phyloP scores from a whole-genome alignment of 2,329 filamentous ascomycete genomes.

The Fonsecaea erecta region DNA sequence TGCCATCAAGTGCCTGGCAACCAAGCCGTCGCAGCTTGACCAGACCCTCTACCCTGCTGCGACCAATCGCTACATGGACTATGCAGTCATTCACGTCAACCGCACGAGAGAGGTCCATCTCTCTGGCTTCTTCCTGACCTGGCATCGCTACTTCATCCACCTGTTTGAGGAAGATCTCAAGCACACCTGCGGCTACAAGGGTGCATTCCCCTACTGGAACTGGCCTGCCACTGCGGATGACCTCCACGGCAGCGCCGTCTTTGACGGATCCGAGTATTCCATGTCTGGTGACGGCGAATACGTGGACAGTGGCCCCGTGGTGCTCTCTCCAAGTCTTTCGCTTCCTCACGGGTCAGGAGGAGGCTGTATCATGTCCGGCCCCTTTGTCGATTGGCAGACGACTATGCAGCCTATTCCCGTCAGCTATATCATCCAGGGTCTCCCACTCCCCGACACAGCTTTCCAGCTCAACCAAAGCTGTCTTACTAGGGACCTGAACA shows the following conservation, averaged over 20 bases:
- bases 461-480: conserved; percentile 36
- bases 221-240: conserved; percentile 44
- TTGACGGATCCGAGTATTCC: conserved; percentile 47
- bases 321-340: conserved; percentile 27
- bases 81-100: conserved; percentile 47
- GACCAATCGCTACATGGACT: conserved; percentile 47
- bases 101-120: conserved; percentile 44
- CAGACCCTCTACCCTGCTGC: conserved; percentile 42
- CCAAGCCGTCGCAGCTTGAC: conserved; percentile 42
- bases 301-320: conserved; percentile 28
- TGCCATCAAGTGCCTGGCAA: conserved; percentile 47
- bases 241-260: conserved; percentile 41
- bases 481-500: conserved; percentile 39
- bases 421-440: conserved; percentile 29
- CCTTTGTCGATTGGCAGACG: conserved; percentile 36
- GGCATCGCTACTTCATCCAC: conserved; percentile 52
- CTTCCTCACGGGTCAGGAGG: conserved; percentile 39
- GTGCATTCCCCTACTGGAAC: conserved; percentile 52
- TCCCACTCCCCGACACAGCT: conserved; percentile 33
- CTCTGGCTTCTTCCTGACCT: conserved; percentile 47
- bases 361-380: conserved; percentile 38
- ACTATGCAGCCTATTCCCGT: conserved; percentile 36
- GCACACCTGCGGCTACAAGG: conserved; percentile 52
- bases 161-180: conserved; percentile 51
- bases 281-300: conserved; percentile 42